phyloP scores from a whole-genome alignment of 2,329 filamentous ascomycete genomes.

The Tolypocladium album region DNA sequence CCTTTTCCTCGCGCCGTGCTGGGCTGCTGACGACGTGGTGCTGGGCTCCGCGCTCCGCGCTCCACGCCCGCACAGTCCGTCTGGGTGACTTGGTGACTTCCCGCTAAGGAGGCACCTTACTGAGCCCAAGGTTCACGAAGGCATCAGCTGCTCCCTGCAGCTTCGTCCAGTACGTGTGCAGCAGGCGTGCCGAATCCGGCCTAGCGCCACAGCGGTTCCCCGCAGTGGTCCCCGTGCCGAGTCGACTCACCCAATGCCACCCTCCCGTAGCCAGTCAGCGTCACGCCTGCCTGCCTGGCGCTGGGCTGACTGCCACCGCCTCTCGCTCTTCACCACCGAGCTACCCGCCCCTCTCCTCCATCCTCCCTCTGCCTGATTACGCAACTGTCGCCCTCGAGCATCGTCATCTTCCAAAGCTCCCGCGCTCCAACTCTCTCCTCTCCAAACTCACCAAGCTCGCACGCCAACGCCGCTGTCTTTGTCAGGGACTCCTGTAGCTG shows the following conservation, averaged over 20 bases:
- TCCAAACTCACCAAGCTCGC: background rate
- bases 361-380: background rate
- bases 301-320: background rate
- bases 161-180: too few species aligned
- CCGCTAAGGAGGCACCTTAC: too few species aligned
- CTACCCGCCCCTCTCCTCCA: background rate
- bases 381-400: background rate
- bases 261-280: background rate
- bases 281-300: background rate
- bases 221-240: background rate
- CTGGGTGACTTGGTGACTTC: too few species aligned
- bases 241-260: background rate
- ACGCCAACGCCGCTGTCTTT: background rate
- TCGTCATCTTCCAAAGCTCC: background rate
- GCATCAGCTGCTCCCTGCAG: background rate
- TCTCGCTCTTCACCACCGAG: background rate
- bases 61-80: too few species aligned
- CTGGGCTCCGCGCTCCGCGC: too few species aligned
- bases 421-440: background rate
- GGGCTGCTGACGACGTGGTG: background rate
- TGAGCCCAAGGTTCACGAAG: too few species aligned
- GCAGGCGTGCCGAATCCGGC: background rate
- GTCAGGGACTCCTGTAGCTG: background rate
- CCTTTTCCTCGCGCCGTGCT: background rate
- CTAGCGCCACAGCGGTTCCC: background rate